Evolutionary conservation across 345 rosid species (phyloP).

Genomic region (Raphanus sativus): DNA sequence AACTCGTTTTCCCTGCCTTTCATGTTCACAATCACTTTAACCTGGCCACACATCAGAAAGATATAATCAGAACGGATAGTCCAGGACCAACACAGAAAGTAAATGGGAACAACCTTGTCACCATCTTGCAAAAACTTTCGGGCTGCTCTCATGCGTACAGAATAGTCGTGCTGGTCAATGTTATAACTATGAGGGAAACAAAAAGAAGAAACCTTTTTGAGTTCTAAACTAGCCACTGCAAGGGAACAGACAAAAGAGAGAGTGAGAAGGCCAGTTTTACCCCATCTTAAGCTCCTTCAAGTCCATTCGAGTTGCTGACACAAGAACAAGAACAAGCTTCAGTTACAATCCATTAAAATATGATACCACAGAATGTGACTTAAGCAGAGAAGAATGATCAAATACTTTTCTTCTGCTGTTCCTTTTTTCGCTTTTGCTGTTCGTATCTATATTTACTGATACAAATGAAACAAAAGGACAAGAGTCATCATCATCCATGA

Average conservation of each 20-base stretch:
- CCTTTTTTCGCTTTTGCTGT: conserved; percentile 78
- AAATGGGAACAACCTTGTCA: conserved; percentile 62
- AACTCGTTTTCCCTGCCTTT: conserved; percentile 93
- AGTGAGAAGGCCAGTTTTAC: conserved; percentile 38
- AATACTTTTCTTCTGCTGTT: conserved; percentile 81
- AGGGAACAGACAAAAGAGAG: not conserved
- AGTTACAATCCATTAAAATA: conserved; percentile 48
- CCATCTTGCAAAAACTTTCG: conserved; percentile 82
- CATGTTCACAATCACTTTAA: conserved; percentile 84
- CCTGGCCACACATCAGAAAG: conserved; percentile 49
- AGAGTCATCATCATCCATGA: too few species aligned
- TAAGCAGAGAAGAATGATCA: conserved; percentile 18
- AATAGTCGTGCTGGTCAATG: conserved; percentile 91
- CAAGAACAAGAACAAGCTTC: conserved; percentile 32
- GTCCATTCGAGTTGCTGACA: conserved; percentile 76
- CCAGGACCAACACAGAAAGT: not conserved
- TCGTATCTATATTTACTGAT: conserved; percentile 84
- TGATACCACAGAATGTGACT: not conserved
- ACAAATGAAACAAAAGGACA: conserved; percentile 20
- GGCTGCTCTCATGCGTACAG: conserved; percentile 88
- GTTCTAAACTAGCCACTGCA: not conserved
- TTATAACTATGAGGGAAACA: conserved; percentile 59
- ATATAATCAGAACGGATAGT: not conserved
- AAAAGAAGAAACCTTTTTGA: conserved; percentile 25
- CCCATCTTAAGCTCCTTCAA: conserved; percentile 94